A percentile compares a stretch with the other conserved stretches of the same genome.
These are phyloP conservation scores for Apiotrichum mycotoxinovorans DNA, from an alignment of 1,284 basidiomycete genomes.

Conservation along the genomic window DNA sequence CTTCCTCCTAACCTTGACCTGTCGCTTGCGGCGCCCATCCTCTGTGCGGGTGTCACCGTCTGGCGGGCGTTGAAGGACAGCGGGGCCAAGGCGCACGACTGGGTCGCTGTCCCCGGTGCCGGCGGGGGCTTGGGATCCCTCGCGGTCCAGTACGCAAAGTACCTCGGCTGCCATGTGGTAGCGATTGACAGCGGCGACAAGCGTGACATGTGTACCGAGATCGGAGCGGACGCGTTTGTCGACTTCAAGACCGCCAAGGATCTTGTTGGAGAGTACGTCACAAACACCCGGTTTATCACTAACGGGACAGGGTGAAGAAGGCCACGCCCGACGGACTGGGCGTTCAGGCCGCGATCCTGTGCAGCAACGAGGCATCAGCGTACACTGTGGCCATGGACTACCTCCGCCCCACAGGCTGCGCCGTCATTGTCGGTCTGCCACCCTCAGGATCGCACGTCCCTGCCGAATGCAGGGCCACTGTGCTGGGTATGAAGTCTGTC, in stretches of 20 bases:
- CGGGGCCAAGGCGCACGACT: conserved; percentile 64
- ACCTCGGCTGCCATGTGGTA: conserved; percentile 70
- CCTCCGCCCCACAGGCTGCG: conserved; percentile 59
- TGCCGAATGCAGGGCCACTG: conserved; percentile 65
- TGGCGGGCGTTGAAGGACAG: conserved; percentile 78
- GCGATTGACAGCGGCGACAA: conserved; percentile 76
- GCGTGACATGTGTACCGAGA: conserved; percentile 57
- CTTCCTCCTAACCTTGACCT: conserved; percentile 66
- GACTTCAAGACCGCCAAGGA: conserved; percentile 60
- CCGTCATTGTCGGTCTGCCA: conserved; percentile 73
- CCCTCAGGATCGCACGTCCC: conserved; percentile 53
- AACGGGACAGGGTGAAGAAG: conserved; percentile 50
- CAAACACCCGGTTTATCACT: background rate
- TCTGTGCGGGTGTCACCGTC: conserved; percentile 61
- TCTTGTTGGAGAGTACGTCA: background rate
- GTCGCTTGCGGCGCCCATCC: conserved; percentile 71
- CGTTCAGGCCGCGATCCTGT: conserved; percentile 64
- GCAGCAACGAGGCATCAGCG: conserved; percentile 54
- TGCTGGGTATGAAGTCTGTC: conserved; percentile 66
- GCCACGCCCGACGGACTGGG: conserved; percentile 64
- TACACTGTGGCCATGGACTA: conserved; percentile 70
- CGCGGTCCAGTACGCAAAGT: conserved; percentile 71
- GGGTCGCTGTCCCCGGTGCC: conserved; percentile 63
- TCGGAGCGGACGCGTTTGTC: conserved; percentile 74
- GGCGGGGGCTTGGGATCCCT: conserved; percentile 51